Base-by-base conservation (phyloP, 192 early-diverging fungal genomes). In the Podila horticola region DNA sequence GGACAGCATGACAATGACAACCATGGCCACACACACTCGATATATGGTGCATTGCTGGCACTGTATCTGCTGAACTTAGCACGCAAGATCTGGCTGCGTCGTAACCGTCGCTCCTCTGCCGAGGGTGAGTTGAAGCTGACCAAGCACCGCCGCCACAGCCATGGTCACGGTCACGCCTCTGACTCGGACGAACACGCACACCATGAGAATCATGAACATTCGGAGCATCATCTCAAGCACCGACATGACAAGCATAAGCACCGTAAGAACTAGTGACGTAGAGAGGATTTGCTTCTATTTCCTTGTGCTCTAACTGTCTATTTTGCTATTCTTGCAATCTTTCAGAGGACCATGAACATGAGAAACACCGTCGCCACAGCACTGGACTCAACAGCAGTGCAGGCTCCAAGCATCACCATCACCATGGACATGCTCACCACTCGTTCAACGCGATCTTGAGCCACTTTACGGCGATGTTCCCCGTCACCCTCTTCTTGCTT, bases 1-100 rank as follows among this genome's bases (percentile, higher is more conserved):
- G 66, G 34, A 4, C 49, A 59, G 5, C 38, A 65, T 62, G 50
- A 36, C 41, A 20, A 62, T 28, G 62, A 9, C 0, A 28, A 8
- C 0, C 49, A 62, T 45, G 58, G 67, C 13, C 65, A 74, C 6
- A 22, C 58, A 17, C 71, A 38, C 66, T 72, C 76, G 24, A 19
- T 81, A 4, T 81, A 81, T 60, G 76, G 76, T 30, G 66, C 71
- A 15, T 20, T 81, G 64, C 68, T 70, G 17, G 76, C 76, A 3
- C 30, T 81, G 36, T 81, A 81, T 38, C 11, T 81, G 33, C n/a
- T 81, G 55, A 30, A 30, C 22, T 22, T 81, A 26, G 76, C 66
- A 22, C 76, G 76, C 24, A 52, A 66, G 33, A 81, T 81, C 52
- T 81, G 76, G 76, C 62, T 81, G 30, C 41, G 62, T 28, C 64